phyloP scores from a whole-genome alignment of 257 asterid species.

The Anisodus acutangulus region DNA sequence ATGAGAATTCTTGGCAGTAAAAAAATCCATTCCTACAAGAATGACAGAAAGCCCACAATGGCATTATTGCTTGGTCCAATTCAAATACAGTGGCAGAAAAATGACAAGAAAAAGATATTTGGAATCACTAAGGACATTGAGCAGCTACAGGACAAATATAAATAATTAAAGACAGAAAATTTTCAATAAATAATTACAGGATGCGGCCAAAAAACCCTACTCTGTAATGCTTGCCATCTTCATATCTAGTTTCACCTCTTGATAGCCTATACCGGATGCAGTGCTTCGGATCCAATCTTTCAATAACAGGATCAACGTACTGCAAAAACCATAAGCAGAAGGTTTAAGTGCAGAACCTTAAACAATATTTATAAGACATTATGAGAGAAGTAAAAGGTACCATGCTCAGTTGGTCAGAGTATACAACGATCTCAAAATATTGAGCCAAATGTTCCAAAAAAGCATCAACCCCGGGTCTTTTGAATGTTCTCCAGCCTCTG shows the following conservation, averaged over 20 bases:
- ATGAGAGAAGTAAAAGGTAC: slow-evolving; percentile 41
- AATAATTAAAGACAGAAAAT: neutral
- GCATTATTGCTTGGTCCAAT: slow-evolving; percentile 14
- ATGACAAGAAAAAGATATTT: neutral
- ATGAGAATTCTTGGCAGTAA: neutral
- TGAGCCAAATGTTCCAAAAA: slow-evolving; percentile 88
- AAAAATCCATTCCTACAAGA: neutral
- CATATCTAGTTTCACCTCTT: slow-evolving; percentile 81
- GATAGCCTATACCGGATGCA: slow-evolving; percentile 72
- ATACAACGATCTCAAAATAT: slow-evolving; percentile 74
- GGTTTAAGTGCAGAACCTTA: slow-evolving; percentile 22
- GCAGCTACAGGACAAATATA: neutral
- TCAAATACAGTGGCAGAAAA: slow-evolving; percentile 22
- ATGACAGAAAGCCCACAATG: slow-evolving; percentile 16
- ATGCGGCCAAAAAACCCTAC: slow-evolving; percentile 44
- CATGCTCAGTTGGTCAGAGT: slow-evolving; percentile 71
- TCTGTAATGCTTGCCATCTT: slow-evolving; percentile 82
- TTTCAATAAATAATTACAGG: neutral
- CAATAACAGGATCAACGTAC: slow-evolving; percentile 87
- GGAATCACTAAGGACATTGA: neutral
- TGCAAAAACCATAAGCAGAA: slow-evolving; percentile 44
- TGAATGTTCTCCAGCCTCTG: slow-evolving; percentile 95
- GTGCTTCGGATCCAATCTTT: slow-evolving; percentile 77
- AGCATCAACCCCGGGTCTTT: slow-evolving; percentile 95
- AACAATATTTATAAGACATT: neutral